A percentile compares a stretch with the other conserved stretches of the same genome.
These are phyloP conservation scores for Panicum hallii DNA, from an alignment of 202 grass and related monocot species.

Conservation along the genomic window DNA sequence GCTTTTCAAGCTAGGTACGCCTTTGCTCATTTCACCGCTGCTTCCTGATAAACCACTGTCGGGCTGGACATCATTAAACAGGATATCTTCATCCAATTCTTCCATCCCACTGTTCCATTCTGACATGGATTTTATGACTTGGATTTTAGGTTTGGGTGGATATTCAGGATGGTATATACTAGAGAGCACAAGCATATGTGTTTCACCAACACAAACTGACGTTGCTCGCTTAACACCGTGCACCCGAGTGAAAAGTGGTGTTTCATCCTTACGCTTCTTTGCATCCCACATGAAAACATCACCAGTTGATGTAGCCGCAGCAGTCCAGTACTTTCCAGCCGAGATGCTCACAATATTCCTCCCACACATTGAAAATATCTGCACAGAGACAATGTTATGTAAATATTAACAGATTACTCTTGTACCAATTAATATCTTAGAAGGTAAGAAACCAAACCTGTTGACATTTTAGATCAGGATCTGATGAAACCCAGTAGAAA, in stretches of 20 bases:
- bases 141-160: conserved; percentile 59
- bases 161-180: conserved; percentile 88
- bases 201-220: conserved; percentile 98
- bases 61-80: conserved; percentile 57
- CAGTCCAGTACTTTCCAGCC: conserved; percentile 96
- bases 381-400: conserved; percentile 33
- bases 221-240: conserved; percentile 86
- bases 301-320: conserved; percentile 83
- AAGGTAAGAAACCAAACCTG: conserved; percentile 65
- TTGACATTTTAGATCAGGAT: conserved; percentile 94
- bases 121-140: conserved; percentile 39
- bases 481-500: conserved; percentile 93
- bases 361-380: conserved; percentile 87
- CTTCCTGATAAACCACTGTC: conserved; percentile 46
- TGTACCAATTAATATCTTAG: conserved; percentile 38
- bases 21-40: conserved; percentile 44
- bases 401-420: conserved; percentile 29
- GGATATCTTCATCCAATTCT: conserved; percentile 77
- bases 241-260: conserved; percentile 70
- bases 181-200: conserved; percentile 88
- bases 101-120: conserved; percentile 63
- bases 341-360: conserved; percentile 81
- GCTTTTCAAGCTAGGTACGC: conserved; percentile 75
- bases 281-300: conserved; percentile 98
- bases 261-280: conserved; percentile 81